Base-by-base conservation (phyloP, 495 filamentous ascomycete genomes). In the Penicillium psychrofluorescens region DNA sequence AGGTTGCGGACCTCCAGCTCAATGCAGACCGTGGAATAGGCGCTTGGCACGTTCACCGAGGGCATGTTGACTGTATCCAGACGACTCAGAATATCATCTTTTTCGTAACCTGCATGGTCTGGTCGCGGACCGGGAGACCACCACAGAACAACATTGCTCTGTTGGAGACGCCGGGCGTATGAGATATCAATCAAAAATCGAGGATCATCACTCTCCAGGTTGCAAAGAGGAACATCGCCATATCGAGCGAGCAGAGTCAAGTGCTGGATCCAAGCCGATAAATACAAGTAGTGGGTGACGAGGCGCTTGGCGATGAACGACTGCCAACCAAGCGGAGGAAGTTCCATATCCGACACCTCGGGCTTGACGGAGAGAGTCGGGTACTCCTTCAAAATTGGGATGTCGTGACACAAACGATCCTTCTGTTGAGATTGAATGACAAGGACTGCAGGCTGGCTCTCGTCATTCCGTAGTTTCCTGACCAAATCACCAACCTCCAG, bases 91-190 rank as follows among this genome's bases (percentile, higher is more conserved):
- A 95, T 80, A 61, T 97, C 89, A 62, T 99, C 92, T 51, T 85
- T 86, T 61, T 99, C 92, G 61, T 95, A 87, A 8, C 91, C 92
- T 41, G 91, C 92, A 68, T 99, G 92, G 54, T 99, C 92, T 22
- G 94, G 92, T 41, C 79, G 78, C 6, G 92, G 79, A 27, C 80
- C 83, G 10, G 74, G 73, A 29, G 90, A 95, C 92, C 92, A 99
- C 92, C 92, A 99, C n/a, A 99, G 74, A 11, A 99, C 85, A 6
- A 99, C 87, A 48, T 90, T 90, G 55, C 90, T 95, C 52, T 86
- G 82, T 55, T 92, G 89, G 40, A 99, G 68, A 9, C 94, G 81
- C 40, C 92, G 70, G 1, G 92, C 92, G 63, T 97, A 99, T 3
- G 92, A 87, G 36, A 99, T 79, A 57, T 99, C 92, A 54, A 99